Percentiles rank a stretch among this genome's conserved stretches.
Conservation (phyloP, 306 rosid genomes). For the Pyrus pyrifolia region DNA sequence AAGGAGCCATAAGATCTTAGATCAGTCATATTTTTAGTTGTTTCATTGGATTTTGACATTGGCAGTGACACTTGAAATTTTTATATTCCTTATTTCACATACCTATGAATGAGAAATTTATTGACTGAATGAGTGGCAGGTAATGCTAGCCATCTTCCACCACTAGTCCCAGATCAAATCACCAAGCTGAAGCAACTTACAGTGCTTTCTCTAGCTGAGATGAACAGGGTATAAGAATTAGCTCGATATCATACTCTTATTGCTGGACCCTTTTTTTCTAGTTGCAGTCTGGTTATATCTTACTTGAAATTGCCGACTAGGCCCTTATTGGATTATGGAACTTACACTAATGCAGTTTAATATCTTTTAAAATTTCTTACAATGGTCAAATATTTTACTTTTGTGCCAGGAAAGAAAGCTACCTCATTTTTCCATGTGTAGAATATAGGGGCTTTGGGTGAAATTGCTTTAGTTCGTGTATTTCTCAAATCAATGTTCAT, state of each 20-base stretch:
- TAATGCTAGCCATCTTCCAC: slow-evolving; percentile 15
- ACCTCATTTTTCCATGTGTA: neutral
- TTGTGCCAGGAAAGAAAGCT: neutral
- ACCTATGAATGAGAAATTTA: neutral
- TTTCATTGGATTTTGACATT: neutral
- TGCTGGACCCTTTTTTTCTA: neutral
- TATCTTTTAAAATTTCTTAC: neutral
- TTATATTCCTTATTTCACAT: neutral
- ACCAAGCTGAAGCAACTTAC: slow-evolving; percentile 20
- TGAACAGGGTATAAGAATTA: slow-evolving; percentile 2
- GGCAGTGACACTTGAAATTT: neutral
- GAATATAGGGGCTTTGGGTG: neutral
- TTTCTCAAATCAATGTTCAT: neutral
- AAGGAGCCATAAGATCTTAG: neutral
- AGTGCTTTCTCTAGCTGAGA: slow-evolving; percentile 16
- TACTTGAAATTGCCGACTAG: neutral
- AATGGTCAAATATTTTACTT: neutral
- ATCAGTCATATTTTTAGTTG: neutral
- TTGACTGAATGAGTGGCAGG: neutral
- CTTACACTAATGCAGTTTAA: neutral
- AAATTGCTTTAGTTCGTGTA: neutral
- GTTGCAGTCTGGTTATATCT: neutral
- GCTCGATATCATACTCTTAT: neutral
- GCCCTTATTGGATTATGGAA: neutral
- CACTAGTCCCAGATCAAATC: slow-evolving; percentile 9